Base-by-base conservation (phyloP, 2,329 filamentous ascomycete species). In the Exophiala alcalophila region DNA sequence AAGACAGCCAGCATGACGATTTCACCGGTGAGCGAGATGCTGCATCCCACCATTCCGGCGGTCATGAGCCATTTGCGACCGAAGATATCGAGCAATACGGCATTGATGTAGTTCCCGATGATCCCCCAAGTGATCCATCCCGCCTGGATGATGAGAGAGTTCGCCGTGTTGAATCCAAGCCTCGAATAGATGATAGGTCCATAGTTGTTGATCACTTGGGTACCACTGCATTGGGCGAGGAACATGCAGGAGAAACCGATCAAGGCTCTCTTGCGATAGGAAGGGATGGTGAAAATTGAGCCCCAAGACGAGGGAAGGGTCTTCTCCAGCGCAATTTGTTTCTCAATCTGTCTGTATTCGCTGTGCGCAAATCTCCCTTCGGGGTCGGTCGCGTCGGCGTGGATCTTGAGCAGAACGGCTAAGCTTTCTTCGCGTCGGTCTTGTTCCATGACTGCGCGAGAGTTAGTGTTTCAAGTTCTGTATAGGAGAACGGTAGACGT, bases 21-120 rank as follows among this genome's bases (percentile, higher is more conserved):
- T 18, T 47, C 44, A n/a, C 42, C 3, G 12, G 33, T 43, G 23
- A 47, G 36, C 5, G 36, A n/a, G 12, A 46, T 26, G 12, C 29
- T 25, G 23, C 44, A 41, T 9, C 43, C 43, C 16, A 18, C 20
- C 23, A 46, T 20, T 15, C 57, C 56, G 30, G 56, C 19, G 18
- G 54, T 40, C 1, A 60, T 45, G 4, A 57, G 45, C 7, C 55
- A 56, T 4, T 54, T 49, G 15, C 56, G 48, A 23, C 57, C 58
- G 11, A 38, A 30, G n/a, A 35, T 30, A 18, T 45, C 42, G 30
- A 41, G 30, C 10, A 49, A 39, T 3, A 37, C 9, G 24, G 42
- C 21, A 6, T 20, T 12, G 24, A 49, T 23, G 25, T 29, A 27
- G n/a, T 37, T 37, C 12, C 37, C 27, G 20, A 34, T 20, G 8